phyloP scores from a whole-genome alignment of 192 early-diverging fungal genomes.

The Haplosporangium gracile region DNA sequence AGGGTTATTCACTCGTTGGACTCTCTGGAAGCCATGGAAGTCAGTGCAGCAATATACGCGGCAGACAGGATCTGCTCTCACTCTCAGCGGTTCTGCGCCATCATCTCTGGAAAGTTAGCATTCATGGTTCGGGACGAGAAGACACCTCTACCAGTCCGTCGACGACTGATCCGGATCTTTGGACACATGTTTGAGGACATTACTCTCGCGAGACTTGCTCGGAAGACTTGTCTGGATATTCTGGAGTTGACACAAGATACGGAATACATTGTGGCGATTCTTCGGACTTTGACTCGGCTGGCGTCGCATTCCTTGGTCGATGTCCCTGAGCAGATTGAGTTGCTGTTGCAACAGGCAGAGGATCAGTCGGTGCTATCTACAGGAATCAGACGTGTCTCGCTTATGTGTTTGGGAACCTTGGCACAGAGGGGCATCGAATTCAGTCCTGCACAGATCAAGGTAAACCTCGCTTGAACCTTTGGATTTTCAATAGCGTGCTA shows the following conservation, averaged over 20 bases:
- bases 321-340: conserved; percentile 53
- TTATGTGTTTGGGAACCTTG: conserved; percentile 33
- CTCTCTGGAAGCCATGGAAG: conserved; percentile 60
- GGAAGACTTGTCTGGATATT: conserved; percentile 54
- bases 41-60: conserved; percentile 61
- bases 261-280: conserved; percentile 53
- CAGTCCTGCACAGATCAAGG: conserved; percentile 39
- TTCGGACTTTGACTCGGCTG: conserved; percentile 57
- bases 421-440: conserved; percentile 44
- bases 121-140: conserved; percentile 47
- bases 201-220: conserved; percentile 56
- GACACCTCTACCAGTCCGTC: conserved; percentile 47
- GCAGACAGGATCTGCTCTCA: conserved; percentile 61
- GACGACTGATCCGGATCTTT: conserved; percentile 59
- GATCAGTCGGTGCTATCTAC: not conserved
- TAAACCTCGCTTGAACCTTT: not conserved
- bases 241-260: conserved; percentile 48
- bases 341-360: conserved; percentile 34
- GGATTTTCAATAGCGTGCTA: not conserved
- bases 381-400: conserved; percentile 45
- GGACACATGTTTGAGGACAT: conserved; percentile 67
- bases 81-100: conserved; percentile 59
- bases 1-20: conserved; percentile 59
- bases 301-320: conserved; percentile 58
- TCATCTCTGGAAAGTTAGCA: conserved; percentile 56